These are phyloP conservation scores for Tribonema minus DNA, from an alignment of 108 stramenopile species.

Conservation along the genomic window DNA sequence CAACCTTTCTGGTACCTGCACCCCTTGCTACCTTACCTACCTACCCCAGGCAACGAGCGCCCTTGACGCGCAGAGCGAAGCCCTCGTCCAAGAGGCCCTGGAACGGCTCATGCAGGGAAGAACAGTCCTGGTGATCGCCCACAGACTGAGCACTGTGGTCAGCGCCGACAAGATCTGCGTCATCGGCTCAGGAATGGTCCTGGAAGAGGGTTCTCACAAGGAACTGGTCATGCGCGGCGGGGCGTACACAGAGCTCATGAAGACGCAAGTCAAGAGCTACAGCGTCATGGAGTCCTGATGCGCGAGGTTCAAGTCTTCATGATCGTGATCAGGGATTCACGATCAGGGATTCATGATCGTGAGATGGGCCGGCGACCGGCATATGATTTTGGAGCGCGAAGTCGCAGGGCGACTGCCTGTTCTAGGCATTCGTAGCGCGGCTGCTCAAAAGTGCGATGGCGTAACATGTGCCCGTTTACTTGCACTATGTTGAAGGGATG, in stretches of 20 bases:
- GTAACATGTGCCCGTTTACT: too few relatives aligned
- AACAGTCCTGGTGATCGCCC: constrained; percentile 50
- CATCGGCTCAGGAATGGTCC: constrained; percentile 14
- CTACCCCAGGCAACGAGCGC: constrained; percentile 40
- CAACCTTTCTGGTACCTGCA: too few relatives aligned
- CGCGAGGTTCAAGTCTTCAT: too few relatives aligned
- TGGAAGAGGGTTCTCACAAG: constrained; percentile 43
- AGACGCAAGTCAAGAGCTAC: constrained; percentile 34
- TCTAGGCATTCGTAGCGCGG: too few relatives aligned
- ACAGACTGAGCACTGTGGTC: constrained; percentile 48
- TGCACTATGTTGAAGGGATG: too few relatives aligned
- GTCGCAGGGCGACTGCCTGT: too few relatives aligned
- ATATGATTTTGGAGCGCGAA: too few relatives aligned
- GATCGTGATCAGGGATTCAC: too few relatives aligned
- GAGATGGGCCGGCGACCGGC: too few relatives aligned
- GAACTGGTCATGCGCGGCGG: constrained; percentile 34
- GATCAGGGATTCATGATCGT: too few relatives aligned
- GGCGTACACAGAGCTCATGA: constrained; percentile 38
- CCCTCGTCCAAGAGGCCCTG: constrained; percentile 50
- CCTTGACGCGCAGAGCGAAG: constrained; percentile 36
- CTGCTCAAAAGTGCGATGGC: too few relatives aligned
- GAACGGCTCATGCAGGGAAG: constrained; percentile 32
- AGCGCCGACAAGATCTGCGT: constrained; percentile 49
- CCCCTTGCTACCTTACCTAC: too few relatives aligned
- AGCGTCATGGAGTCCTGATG: constrained; percentile 21